Base-by-base conservation (phyloP, 2,329 filamentous ascomycete species). In the Penicillium sp. region DNA sequence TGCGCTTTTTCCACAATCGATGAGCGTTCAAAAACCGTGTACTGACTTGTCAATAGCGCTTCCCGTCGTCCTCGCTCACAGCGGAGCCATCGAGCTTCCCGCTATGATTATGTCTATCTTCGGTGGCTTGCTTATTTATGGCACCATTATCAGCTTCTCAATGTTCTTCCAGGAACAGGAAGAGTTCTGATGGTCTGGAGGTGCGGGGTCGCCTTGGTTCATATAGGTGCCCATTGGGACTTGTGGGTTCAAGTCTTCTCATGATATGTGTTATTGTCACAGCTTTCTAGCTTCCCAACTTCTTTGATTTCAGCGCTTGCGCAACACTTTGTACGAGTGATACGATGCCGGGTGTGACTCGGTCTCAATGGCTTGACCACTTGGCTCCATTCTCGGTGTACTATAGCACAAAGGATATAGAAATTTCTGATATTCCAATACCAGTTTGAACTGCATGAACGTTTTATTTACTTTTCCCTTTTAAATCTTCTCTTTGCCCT, bases 121-220 rank as follows among this genome's bases (percentile, higher is more conserved):
- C 49, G 94, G 94, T 27, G 94, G 94, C 49, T 80, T 97, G 56
- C 79, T 99, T 71, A 99, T 99, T 73, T 99, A 99, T 77, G 91
- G 91, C 54, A 99, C 94, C 46, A 97, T 99, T 72, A 95, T 99
- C 77, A 94, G 90, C 78, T 99, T 99, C 76, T 88, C 90, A 63
- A 90, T 97, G 86, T 99, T 97, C 80, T 99, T 99, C 82, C 89
- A 93, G 73, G 92, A 97, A 76, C 92, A 97, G 73, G 90, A 96
- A 71, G 94, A 97, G 67, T 99, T 97, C 75, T 97, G 59, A 70
- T 57, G 14, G 39, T 52, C 39, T 34, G 24, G 21, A 36, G 49
- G 39, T 55, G 43, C 21, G 45, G 40, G 50, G 47, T 50, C 18
- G 18, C 47, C 32, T 29, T 38, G 44, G 40, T 18, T 13, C 32